phyloP scores from a whole-genome alignment of 352 stramenopile genomes.

The Pythium dissimile region DNA sequence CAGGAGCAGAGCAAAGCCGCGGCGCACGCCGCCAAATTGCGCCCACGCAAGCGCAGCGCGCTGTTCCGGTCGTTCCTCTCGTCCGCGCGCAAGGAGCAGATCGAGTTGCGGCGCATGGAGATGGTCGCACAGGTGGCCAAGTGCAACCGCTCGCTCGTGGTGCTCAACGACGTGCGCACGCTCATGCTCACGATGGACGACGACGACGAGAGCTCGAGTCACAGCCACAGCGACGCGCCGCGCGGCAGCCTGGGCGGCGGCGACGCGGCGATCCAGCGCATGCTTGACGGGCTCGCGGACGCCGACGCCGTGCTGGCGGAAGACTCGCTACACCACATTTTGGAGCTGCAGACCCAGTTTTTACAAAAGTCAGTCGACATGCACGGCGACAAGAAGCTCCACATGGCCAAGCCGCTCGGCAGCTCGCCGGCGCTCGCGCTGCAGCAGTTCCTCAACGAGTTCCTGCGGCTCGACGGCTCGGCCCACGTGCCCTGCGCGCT shows the following conservation, averaged over 20 bases:
- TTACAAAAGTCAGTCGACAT: slow-evolving; percentile 46
- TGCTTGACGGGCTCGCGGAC: slow-evolving; percentile 42
- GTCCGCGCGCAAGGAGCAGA: slow-evolving; percentile 48
- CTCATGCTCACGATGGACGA: slow-evolving; percentile 30
- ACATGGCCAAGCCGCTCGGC: slow-evolving; percentile 1
- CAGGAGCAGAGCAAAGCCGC: slow-evolving; percentile 41
- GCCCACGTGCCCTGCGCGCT: slow-evolving; percentile 29
- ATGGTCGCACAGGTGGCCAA: slow-evolving; percentile 63
- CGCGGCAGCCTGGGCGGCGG: slow-evolving; percentile 26
- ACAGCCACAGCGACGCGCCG: slow-evolving; percentile 1
- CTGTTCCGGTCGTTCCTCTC: slow-evolving; percentile 54
- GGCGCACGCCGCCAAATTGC: slow-evolving; percentile 35
- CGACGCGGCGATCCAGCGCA: slow-evolving; percentile 32
- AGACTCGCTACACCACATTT: slow-evolving; percentile 52
- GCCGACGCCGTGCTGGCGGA: slow-evolving; percentile 59
- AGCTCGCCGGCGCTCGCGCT: slow-evolving; percentile 12
- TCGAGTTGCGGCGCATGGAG: slow-evolving; percentile 66
- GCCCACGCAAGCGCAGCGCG: slow-evolving; percentile 34
- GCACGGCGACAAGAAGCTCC: slow-evolving; percentile 42
- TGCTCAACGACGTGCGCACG: slow-evolving; percentile 38
- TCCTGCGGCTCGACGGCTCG: slow-evolving; percentile 9
- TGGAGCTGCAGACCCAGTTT: slow-evolving; percentile 55
- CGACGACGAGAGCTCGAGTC: slow-evolving; percentile 14
- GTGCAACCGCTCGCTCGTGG: slow-evolving; percentile 52
- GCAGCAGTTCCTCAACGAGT: slow-evolving; percentile 44